phyloP scores from a whole-genome alignment of 345 rosid species.

The Geranium rotundifolium region DNA sequence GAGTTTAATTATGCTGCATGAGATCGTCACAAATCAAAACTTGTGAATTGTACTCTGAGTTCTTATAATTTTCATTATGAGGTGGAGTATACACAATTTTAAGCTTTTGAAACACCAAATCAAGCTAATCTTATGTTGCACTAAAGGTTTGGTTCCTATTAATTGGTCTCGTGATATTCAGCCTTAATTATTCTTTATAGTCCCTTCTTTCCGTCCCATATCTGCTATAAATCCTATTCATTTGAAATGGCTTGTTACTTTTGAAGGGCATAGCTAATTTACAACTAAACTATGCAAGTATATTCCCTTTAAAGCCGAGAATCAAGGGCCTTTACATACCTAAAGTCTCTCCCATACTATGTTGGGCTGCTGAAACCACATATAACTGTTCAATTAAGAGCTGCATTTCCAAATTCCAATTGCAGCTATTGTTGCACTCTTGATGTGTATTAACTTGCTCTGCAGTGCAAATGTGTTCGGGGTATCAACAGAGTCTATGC shows the following conservation, averaged over 20 bases:
- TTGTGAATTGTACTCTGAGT: too few species aligned
- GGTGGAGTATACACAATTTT: too few species aligned
- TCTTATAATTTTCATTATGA: too few species aligned
- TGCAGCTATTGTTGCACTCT: not conserved
- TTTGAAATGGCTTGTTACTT: not conserved
- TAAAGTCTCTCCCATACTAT: too few species aligned
- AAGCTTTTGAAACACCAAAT: not conserved
- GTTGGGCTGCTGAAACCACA: not conserved
- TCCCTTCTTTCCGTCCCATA: not conserved
- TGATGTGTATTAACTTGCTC: constrained; percentile 8
- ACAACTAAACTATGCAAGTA: too few species aligned
- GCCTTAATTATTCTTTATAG: too few species aligned
- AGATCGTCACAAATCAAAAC: too few species aligned
- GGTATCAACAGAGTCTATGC: constrained; percentile 96
- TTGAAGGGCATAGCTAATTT: not conserved
- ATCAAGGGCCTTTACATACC: too few species aligned
- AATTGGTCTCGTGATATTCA: too few species aligned
- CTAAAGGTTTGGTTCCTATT: not conserved
- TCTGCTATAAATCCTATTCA: not conserved
- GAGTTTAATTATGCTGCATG: too few species aligned
- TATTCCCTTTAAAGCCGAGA: too few species aligned
- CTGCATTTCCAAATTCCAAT: not conserved
- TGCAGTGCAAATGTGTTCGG: constrained; percentile 91
- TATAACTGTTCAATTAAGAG: not conserved
- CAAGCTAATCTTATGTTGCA: not conserved